Percentiles rank a stretch among this genome's conserved stretches.
phyloP scores from a whole-genome alignment of 2,329 filamentous ascomycete genomes.

The Cladophialophora carrionii region DNA sequence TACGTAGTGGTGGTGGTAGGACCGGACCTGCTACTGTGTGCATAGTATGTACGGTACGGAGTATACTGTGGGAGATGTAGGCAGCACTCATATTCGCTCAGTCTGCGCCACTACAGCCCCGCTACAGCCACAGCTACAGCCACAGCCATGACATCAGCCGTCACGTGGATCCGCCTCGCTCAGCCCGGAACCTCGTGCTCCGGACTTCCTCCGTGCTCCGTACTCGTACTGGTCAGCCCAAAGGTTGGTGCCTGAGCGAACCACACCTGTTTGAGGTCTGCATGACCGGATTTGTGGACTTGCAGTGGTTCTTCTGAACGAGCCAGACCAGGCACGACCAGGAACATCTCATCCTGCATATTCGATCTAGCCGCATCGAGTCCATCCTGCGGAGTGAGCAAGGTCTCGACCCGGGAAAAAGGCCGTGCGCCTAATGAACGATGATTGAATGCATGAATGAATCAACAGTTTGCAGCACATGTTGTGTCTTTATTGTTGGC shows the following conservation, averaged over 20 bases:
- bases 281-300: neutral
- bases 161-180: neutral
- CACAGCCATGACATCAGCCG: neutral
- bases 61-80: too few species aligned
- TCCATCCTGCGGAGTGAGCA: slow-evolving; percentile 3
- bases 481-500: neutral
- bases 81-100: too few species aligned
- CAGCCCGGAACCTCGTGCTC: neutral
- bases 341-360: slow-evolving; percentile 5
- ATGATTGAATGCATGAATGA: neutral
- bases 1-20: too few species aligned
- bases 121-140: neutral
- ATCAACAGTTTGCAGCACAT: neutral
- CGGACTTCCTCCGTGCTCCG: neutral
- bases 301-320: neutral
- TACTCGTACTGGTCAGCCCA: neutral
- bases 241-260: slow-evolving; percentile 7
- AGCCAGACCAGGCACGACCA: neutral
- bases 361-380: neutral
- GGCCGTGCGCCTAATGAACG: neutral
- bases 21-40: too few species aligned
- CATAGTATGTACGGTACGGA: too few species aligned
- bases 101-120: too few species aligned
- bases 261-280: neutral
- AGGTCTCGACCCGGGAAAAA: slow-evolving; percentile 3